A percentile compares a stretch with the other conserved stretches of the same genome.
Conservation (phyloP, 2,329 filamentous ascomycete genomes). For the Ophiostoma australiae region DNA sequence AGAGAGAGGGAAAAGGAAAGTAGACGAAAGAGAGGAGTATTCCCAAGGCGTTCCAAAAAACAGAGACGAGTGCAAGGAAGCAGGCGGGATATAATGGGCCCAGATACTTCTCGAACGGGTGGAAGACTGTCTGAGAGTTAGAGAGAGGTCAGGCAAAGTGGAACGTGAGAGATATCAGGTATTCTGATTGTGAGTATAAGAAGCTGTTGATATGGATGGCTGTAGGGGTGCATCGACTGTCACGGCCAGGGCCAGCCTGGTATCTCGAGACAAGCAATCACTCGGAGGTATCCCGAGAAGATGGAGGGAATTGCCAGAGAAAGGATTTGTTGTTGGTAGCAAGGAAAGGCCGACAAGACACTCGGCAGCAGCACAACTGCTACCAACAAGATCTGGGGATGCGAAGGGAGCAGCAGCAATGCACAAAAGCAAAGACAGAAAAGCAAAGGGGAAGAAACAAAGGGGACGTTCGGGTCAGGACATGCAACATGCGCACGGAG, state of each 20-base stretch:
- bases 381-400: slow-evolving; percentile 5
- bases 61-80: neutral
- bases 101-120: neutral
- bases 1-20: neutral
- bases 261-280: neutral
- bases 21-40: neutral
- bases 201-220: neutral
- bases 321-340: slow-evolving; percentile 1
- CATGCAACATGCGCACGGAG: slow-evolving; percentile 23
- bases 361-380: neutral
- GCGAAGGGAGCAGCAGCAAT: neutral
- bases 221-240: neutral
- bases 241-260: slow-evolving; percentile 1
- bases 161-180: neutral
- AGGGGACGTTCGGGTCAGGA: slow-evolving; percentile 16
- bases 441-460: slow-evolving; percentile 19
- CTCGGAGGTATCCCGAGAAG: neutral
- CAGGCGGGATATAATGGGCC: slow-evolving; percentile 6
- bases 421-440: slow-evolving; percentile 12
- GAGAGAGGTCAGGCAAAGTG: neutral
- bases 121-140: slow-evolving; percentile 1
- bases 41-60: neutral
- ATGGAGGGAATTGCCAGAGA: neutral
- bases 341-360: slow-evolving; percentile 1
- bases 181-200: neutral